Conservation (phyloP, 495 filamentous ascomycete genomes). For the Daldinia caldariorum region DNA sequence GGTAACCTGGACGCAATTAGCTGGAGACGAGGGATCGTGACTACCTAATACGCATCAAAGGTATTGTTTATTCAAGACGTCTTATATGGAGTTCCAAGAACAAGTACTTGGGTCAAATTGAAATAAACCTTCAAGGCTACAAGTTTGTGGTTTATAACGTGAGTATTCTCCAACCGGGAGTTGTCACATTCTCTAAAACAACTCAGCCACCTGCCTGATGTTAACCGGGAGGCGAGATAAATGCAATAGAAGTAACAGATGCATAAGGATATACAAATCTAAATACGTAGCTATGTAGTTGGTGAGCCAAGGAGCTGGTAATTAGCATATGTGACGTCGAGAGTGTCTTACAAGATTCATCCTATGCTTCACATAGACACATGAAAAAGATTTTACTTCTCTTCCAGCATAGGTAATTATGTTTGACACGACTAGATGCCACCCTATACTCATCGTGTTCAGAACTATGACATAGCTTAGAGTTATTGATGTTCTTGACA, state of each 20-base stretch:
- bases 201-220: slow-evolving; percentile 65
- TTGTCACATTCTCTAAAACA: slow-evolving; percentile 49
- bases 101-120: too few relatives aligned
- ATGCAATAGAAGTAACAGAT: slow-evolving; percentile 71
- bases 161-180: not conserved
- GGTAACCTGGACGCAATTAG: too few relatives aligned
- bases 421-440: not conserved
- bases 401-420: not conserved
- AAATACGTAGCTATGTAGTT: slow-evolving; percentile 85
- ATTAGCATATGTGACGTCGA: slow-evolving; percentile 57
- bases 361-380: not conserved
- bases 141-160: not conserved
- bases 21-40: too few relatives aligned
- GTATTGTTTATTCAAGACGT: too few relatives aligned
- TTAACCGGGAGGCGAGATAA: slow-evolving; percentile 70
- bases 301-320: slow-evolving; percentile 58
- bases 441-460: too few relatives aligned
- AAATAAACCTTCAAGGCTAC: not conserved
- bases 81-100: too few relatives aligned
- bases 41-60: not conserved
- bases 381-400: not conserved
- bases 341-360: slow-evolving; percentile 75
- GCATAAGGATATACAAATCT: slow-evolving; percentile 74
- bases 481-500: too few relatives aligned
- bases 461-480: too few relatives aligned